Base-by-base conservation (phyloP, 2,329 filamentous ascomycete species). In the Talaromyces sp. region DNA sequence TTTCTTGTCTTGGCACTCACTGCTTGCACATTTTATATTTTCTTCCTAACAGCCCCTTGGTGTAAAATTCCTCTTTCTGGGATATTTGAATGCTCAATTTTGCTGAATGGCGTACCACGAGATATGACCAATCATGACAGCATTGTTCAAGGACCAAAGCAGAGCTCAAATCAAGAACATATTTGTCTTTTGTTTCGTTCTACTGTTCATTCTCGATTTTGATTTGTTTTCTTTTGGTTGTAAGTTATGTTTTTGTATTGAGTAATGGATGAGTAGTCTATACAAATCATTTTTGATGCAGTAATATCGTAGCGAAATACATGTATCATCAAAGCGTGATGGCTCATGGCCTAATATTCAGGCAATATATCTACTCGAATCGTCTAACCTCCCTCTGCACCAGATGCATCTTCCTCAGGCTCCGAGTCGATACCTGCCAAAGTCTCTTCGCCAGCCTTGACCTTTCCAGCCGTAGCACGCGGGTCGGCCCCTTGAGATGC, bases 401-500 rank as follows among this genome's bases (percentile, higher is more conserved):
- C 60, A 0, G 40, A 29, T 22, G 47, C 63, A 53, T 77, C 75
- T 61, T 72, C 73, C 19, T 76, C 75, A 1, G 73, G 74, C 19
- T 69, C 74, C 11, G 65, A 67, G 43, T 77, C 75, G 2, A 78
- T 70, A 34, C 47, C 60, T 53, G 60, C 64, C 34, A 66, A 36
- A 31, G 47, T 54, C 25, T 47, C 62, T 61, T 67, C 59, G 19
- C 53, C 34, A 8, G 45, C 34, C 53, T 59, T 36, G 4, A 43
- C 29, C 61, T 58, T 56, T 36, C 65, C 8, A 60, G 49, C n/a
- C 68, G 68, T 7, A 66, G 67, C 49, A 68, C 29, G 10, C 45
- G 53, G 53, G 3, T 51, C 58, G 15, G 27, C 47, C 31, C 43
- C 38, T 68, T 85, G 83, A 0, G 88, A 86, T 6, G 85, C 88